Evolutionary conservation across 768 basidiomycete species (phyloP), one percentile per base, ranked within the genome.

Genomic region (Mycena leptocephala): DNA sequence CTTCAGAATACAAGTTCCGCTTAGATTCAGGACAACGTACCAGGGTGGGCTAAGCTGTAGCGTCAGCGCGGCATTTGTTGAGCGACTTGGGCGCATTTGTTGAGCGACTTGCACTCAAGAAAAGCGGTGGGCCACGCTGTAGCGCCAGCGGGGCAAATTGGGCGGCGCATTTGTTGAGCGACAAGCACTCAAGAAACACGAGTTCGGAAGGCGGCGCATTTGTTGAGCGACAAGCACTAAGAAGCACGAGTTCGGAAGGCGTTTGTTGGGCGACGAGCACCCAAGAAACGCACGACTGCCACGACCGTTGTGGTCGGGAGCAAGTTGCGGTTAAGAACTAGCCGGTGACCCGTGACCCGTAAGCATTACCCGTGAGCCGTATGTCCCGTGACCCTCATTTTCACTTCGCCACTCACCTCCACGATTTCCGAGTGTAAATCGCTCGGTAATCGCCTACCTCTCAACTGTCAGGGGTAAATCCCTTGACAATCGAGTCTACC

Each of bases 281-380:
- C 53, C 66, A 68, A 68, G 53, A 68, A 68, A 68, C 53, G 30
- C 48, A n/a, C n/a, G n/a, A n/a, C n/a, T n/a, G n/a, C n/a, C n/a
- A n/a, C 39, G 56, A 28, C 26, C 39, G 16, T 63, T 24, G 39
- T 35, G 35, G 59, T 35, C 58, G 28, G 24, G 24, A 9, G 20
- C 22, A 9, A 51, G 24, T 24, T 48, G 5, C 46, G 46, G 46
- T 6, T 48, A 37, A 13, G 41, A 8, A 9, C 8, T 6, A 6
- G 7, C 9, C 5, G 28, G 63, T 32, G 43, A 32, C 63, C 5
- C 28, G 13, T 13, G 55, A 14, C 6, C 55, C 55, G 55, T 8
- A n/a, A n/a, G n/a, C n/a, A n/a, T n/a, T n/a, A n/a, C n/a, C n/a
- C n/a, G n/a, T n/a, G n/a, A n/a, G n/a, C n/a, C n/a, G n/a, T n/a